These are phyloP conservation scores for Stachybotrys chartarum DNA, from an alignment of 2,329 filamentous ascomycete genomes.

Conservation along the genomic window DNA sequence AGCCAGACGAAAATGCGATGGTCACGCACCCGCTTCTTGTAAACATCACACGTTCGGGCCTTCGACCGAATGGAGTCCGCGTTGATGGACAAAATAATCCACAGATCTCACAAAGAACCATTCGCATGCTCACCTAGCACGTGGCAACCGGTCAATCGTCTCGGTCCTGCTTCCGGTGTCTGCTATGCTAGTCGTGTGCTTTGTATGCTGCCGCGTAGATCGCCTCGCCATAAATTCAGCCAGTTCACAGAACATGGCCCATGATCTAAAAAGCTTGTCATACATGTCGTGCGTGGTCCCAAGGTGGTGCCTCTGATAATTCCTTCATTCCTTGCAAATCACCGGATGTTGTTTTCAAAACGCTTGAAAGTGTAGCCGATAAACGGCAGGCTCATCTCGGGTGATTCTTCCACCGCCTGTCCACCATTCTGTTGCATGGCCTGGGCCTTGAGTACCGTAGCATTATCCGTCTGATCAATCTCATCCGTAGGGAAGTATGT, in stretches of 20 bases:
- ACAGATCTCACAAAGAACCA: neutral
- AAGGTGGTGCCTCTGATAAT: neutral
- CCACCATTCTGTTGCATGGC: slow-evolving; percentile 56
- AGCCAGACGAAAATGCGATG: no score
- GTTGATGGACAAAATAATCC: neutral
- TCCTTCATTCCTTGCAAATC: slow-evolving; percentile 6
- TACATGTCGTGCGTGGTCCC: neutral
- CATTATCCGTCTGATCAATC: slow-evolving; percentile 93
- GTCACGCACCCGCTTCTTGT: no score
- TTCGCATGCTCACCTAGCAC: neutral
- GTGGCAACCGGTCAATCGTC: neutral
- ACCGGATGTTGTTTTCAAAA: slow-evolving; percentile 69
- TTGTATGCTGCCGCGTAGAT: neutral
- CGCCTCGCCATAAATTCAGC: neutral
- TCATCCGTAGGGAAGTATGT: slow-evolving; percentile 99
- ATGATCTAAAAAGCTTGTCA: neutral
- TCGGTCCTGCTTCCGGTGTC: neutral
- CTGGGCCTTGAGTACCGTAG: slow-evolving; percentile 77
- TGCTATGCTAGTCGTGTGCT: neutral
- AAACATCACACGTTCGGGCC: no score
- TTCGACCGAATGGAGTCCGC: no score
- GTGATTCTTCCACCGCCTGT: slow-evolving; percentile 64
- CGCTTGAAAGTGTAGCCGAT: slow-evolving; percentile 74
- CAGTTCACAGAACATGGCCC: slow-evolving; percentile 12
- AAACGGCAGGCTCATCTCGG: slow-evolving; percentile 89